phyloP scores from a whole-genome alignment of 371 early-diverging fungal genomes.

The Mucor circinelloides region DNA sequence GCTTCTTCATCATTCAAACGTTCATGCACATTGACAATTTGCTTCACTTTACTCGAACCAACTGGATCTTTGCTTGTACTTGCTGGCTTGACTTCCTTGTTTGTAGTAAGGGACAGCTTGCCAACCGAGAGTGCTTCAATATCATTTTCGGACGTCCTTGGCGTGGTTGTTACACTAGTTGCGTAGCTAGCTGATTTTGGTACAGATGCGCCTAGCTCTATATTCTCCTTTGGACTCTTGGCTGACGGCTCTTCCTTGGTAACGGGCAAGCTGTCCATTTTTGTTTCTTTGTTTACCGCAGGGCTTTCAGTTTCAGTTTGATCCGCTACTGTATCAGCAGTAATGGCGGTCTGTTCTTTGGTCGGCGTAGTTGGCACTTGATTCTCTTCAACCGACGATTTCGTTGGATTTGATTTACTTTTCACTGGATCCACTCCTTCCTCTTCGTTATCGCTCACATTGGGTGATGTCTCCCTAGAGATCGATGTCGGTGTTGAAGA shows the following conservation, averaged over 20 bases:
- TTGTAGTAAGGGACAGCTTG: neutral
- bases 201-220: neutral
- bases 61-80: neutral
- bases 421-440: neutral
- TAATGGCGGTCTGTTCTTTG: neutral
- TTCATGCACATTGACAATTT: constrained; percentile 28
- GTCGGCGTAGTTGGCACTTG: neutral
- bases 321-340: neutral
- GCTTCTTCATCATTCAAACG: constrained; percentile 21
- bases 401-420: neutral
- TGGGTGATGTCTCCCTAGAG: neutral
- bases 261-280: neutral
- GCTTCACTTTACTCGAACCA: constrained; percentile 14
- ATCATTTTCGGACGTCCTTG: neutral
- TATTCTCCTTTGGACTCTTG: neutral
- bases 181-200: neutral
- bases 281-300: neutral
- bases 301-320: neutral
- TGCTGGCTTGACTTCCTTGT: neutral
- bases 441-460: constrained; percentile 14
- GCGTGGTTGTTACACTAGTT: neutral
- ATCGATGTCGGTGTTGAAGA: neutral
- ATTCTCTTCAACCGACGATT: neutral
- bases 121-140: constrained; percentile 1
- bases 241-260: neutral